These are phyloP conservation scores for Vigna reflexopilosa DNA, from an alignment of 306 rosid genomes.

Conservation along the genomic window DNA sequence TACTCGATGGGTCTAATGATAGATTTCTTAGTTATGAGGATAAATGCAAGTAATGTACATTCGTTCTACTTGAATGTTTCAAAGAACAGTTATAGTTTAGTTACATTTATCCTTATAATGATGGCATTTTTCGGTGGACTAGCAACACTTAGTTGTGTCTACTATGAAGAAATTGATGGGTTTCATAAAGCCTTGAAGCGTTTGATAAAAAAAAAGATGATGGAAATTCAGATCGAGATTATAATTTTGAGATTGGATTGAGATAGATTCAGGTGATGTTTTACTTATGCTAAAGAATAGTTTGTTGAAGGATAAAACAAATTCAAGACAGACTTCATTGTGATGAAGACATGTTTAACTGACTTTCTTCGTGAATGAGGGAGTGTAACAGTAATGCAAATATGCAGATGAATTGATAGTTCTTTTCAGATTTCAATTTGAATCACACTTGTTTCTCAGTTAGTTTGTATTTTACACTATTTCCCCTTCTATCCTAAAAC, in stretches of 20 bases:
- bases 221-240: neutral
- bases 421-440: neutral
- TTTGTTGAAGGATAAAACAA: too few relatives aligned
- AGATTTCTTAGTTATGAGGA: too few relatives aligned
- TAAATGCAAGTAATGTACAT: too few relatives aligned
- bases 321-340: too few relatives aligned
- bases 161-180: neutral
- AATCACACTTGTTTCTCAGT: neutral
- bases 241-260: neutral
- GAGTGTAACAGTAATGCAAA: too few relatives aligned
- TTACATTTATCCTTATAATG: neutral
- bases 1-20: too few relatives aligned
- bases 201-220: neutral
- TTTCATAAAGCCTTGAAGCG: neutral
- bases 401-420: neutral
- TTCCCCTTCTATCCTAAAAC: neutral
- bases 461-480: neutral
- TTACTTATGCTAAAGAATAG: neutral
- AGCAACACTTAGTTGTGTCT: neutral
- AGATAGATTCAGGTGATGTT: too few relatives aligned
- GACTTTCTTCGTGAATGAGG: too few relatives aligned
- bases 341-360: too few relatives aligned
- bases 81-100: neutral
- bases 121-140: neutral
- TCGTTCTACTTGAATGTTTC: neutral